These are phyloP conservation scores for Megacollybia platyphylla DNA, from an alignment of 1,284 basidiomycete species.

Conservation along the genomic window DNA sequence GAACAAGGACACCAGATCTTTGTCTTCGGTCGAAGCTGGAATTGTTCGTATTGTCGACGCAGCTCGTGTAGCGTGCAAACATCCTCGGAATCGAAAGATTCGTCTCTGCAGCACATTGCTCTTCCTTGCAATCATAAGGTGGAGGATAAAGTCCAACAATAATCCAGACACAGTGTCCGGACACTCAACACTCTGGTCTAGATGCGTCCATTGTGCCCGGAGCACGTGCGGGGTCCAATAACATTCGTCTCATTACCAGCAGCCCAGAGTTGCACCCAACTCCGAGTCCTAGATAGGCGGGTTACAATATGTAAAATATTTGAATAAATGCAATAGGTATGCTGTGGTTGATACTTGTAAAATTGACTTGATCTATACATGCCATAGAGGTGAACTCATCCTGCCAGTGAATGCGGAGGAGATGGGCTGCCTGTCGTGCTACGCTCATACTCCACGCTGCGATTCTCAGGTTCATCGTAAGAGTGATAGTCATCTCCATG, in stretches of 20 bases:
- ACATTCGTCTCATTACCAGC: too few species aligned
- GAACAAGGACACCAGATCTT: conserved; percentile 54
- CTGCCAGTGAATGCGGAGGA: conserved; percentile 12
- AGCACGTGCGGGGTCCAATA: too few species aligned
- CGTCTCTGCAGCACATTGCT: conserved; percentile 26
- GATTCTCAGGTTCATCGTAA: background rate
- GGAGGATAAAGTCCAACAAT: background rate
- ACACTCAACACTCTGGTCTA: too few species aligned
- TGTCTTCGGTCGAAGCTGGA: conserved; percentile 51
- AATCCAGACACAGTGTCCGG: too few species aligned
- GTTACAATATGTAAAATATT: too few species aligned
- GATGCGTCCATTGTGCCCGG: too few species aligned
- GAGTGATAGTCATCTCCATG: background rate
- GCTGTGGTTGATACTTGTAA: background rate
- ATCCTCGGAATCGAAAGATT: conserved; percentile 30
- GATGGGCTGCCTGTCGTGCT: conserved; percentile 18
- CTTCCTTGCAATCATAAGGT: conserved; percentile 42
- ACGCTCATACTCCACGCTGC: conserved; percentile 10
- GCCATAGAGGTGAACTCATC: conserved; percentile 4
- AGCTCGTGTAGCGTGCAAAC: conserved; percentile 19
- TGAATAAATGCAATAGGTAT: background rate
- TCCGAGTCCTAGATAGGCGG: too few species aligned
- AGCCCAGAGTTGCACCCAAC: too few species aligned
- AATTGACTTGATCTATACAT: too few species aligned
- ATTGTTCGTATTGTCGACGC: conserved; percentile 27